Base-by-base conservation (phyloP, 345 rosid genomes). In the Erysimum cheiranthoides region DNA sequence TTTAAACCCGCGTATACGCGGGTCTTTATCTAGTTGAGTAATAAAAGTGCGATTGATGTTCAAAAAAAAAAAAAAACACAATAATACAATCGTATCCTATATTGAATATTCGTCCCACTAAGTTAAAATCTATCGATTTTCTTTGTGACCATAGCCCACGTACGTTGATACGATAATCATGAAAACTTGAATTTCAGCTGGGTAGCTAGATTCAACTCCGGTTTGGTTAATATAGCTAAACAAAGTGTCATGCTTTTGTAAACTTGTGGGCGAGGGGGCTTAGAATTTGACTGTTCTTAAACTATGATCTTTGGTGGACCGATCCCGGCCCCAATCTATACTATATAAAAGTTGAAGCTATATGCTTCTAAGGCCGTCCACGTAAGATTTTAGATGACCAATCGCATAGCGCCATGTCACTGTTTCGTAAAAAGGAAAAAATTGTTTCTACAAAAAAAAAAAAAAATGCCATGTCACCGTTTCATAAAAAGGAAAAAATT, bases 181-280 rank as follows among this genome's bases (percentile, higher is more conserved):
- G 34, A 61, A 39, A 27, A 8, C 36, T 36, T 60, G 40, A 58
- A 58, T 58, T 32, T 54, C 16, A 10, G 28, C 14, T 18, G 32
- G n/a, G 6, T 57, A 17, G 25, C 25, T 21, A 21, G 10, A 17
- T 58, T 58, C 30, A 60, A 60, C 65, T 36, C 46, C 10, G 16
- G 65, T 18, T 60, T 36, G 43, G 63, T 58, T 13, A 30, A 28
- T 53, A 13, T 54, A 12, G 60, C 60, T 28, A 30, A 21, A 54
- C 60, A 7, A 28, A 13, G 36, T 54, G 36, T 21, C 25, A 21
- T 21, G 25, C 25, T 21, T 21, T 21, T 21, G 25, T 18, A 9
- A 5, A 51, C 28, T 51, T 51, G 30, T 51, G 16, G 58, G 13
- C n/a, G n/a, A 25, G n/a, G 58, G 10, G 51, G 51, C 49, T 14